These are phyloP conservation scores for Trichoderma polysporum DNA, from an alignment of 2,329 filamentous ascomycete genomes.

Conservation along the genomic window DNA sequence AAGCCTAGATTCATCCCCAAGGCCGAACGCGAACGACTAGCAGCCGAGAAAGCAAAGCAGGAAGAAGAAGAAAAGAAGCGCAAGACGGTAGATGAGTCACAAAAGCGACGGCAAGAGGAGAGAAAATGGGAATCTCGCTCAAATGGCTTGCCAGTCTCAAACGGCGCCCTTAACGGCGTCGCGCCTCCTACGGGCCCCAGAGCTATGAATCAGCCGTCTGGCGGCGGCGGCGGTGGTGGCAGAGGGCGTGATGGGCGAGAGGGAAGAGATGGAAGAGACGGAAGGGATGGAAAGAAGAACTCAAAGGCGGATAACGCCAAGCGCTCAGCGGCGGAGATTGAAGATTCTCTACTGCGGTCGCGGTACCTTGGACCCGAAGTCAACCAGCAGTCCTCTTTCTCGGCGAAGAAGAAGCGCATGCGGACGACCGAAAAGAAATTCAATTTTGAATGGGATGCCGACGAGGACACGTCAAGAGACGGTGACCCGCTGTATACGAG, in stretches of 20 bases:
- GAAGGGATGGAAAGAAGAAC: conserved; percentile 43
- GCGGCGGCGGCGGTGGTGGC: conserved; percentile 39
- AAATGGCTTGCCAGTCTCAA: conserved; percentile 30
- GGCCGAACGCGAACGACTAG: conserved; percentile 76
- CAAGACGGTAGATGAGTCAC: conserved; percentile 57
- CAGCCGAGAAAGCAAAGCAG: conserved; percentile 74
- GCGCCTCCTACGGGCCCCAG: conserved; percentile 68
- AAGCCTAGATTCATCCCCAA: conserved; percentile 89
- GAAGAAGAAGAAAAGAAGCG: conserved; percentile 59
- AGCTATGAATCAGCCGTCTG: conserved; percentile 54
- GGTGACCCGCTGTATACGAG: conserved; percentile 74
- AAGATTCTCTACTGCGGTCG: conserved; percentile 71
- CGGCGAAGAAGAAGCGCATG: conserved; percentile 92
- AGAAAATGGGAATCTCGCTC: conserved; percentile 36
- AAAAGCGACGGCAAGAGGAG: conserved; percentile 68
- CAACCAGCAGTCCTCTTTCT: conserved; percentile 80
- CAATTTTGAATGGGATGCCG: conserved; percentile 96
- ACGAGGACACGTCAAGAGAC: conserved; percentile 72
- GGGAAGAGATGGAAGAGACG: conserved; percentile 33
- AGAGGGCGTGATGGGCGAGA: conserved; percentile 30
- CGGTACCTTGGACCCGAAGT: conserved; percentile 90
- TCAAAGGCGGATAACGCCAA: conserved; percentile 38
- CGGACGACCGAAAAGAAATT: conserved; percentile 95
- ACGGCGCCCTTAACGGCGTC: conserved; percentile 29
- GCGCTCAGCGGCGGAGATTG: conserved; percentile 59